Base-by-base conservation (phyloP, 805 yeast species). In the Ogataea methylovora region DNA sequence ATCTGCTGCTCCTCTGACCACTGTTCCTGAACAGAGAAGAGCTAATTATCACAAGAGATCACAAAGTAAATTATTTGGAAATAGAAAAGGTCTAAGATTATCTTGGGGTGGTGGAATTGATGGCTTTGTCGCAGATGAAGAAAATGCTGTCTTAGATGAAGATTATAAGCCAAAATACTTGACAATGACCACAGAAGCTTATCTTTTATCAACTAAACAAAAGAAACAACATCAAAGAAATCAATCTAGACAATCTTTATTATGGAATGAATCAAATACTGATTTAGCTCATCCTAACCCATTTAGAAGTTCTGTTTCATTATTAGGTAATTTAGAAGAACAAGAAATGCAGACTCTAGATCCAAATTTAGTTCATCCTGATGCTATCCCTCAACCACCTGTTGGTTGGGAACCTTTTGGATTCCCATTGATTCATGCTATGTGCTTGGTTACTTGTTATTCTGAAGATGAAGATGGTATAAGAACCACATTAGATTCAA, bases 341-440 rank as follows among this genome's bases (percentile, higher is more conserved):
- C 56, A 46, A 24, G 48, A 59, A 7, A 54, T 71, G 6, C 64
- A 62, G 22, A 68, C 79, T 3, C 57, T 84, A 43, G 72, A 76
- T 26, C 64, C 79, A 2, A 75, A 72, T 34, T 52, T 77, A 13
- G 70, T 82, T 37, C 84, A 79, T 45, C 83, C 87, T 9, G 84
- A 83, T 49, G 84, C 76, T 20, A 83, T 88, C 12, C 84, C 94
- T 2, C 97, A 90, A 54, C 97, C 97, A 0, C 95, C 95, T 1
- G 72, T 78, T 13, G 83, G 74, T 40, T 88, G 76, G 63, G 88
- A 84, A 66, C 97, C 98, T 4, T 85, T 71, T 58, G 82, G 79
- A 0, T 85, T 64, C 48, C 86, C 98, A 12, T 69, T 92, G 46
- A 67, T 81, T 12, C 92, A 83, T 46, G 67, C 78, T 0, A 71